Evolutionary conservation across 2,329 filamentous ascomycete genomes (phyloP).

Genomic region (Chaetomiaceae sp.): DNA sequence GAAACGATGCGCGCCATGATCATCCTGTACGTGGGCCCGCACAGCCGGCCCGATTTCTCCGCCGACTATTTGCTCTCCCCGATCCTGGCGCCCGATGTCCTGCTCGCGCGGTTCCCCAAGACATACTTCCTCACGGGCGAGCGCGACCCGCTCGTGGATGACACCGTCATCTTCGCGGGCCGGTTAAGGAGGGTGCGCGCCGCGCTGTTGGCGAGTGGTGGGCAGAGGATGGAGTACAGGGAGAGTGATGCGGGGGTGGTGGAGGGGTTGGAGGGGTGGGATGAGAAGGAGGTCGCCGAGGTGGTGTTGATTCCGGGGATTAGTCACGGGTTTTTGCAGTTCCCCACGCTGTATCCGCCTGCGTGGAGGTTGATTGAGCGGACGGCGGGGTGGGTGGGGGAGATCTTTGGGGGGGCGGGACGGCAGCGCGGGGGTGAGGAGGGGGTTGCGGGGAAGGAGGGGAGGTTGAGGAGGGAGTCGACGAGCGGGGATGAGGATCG

Average conservation of each 20-base stretch:
- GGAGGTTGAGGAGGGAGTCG: constrained; percentile 49
- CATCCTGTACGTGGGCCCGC: constrained; percentile 90
- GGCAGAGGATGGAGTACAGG: constrained; percentile 45
- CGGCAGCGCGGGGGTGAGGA: constrained; percentile 38
- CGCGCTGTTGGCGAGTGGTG: constrained; percentile 43
- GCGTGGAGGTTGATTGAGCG: constrained; percentile 83
- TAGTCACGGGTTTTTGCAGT: constrained; percentile 90
- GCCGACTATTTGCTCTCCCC: constrained; percentile 89
- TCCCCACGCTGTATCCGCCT: constrained; percentile 79
- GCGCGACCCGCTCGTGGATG: constrained; percentile 89
- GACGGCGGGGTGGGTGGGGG: constrained; percentile 73
- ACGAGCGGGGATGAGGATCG: constrained; percentile 75
- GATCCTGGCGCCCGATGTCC: constrained; percentile 75
- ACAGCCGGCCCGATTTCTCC: constrained; percentile 86
- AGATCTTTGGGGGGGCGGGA: constrained; percentile 59
- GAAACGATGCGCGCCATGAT: constrained; percentile 99
- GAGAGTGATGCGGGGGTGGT: constrained; percentile 38
- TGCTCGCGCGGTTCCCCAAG: constrained; percentile 85
- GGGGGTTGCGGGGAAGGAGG: constrained; percentile 24
- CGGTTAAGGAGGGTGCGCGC: constrained; percentile 75
- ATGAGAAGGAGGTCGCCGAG: constrained; percentile 71
- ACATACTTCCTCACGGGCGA: constrained; percentile 93
- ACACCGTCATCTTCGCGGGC: constrained; percentile 93
- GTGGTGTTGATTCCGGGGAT: constrained; percentile 82
- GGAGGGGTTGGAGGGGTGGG: constrained; percentile 58